phyloP scores from a whole-genome alignment of 495 filamentous ascomycete genomes.

The Annulohypoxylon nitens region DNA sequence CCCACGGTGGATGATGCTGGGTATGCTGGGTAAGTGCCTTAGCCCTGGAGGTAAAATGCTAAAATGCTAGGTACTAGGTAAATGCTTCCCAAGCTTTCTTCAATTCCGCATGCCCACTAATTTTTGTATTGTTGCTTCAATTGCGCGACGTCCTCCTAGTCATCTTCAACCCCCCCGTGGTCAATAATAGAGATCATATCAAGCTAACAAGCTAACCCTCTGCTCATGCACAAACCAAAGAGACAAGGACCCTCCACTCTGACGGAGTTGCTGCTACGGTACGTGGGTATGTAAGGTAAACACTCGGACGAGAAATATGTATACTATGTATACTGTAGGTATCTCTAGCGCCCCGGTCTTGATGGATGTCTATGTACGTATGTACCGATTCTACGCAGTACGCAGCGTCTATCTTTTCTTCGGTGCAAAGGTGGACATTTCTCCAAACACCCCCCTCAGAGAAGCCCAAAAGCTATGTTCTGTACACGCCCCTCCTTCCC shows the following conservation, averaged over 20 bases:
- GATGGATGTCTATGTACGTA: slow-evolving; percentile 22
- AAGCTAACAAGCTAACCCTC: slow-evolving; percentile 27
- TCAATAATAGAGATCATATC: slow-evolving; percentile 28
- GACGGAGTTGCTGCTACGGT: slow-evolving; percentile 3
- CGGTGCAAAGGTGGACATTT: slow-evolving; percentile 45
- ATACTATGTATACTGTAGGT: neutral
- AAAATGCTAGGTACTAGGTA: neutral
- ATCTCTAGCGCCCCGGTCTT: slow-evolving; percentile 20
- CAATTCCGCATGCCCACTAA: slow-evolving; percentile 27
- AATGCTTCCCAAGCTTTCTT: neutral
- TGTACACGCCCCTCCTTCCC: slow-evolving; percentile 32
- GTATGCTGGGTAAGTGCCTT: neutral
- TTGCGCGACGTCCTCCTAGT: slow-evolving; percentile 28
- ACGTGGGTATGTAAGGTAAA: slow-evolving; percentile 5
- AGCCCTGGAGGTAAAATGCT: too few species aligned
- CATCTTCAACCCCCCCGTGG: slow-evolving; percentile 14
- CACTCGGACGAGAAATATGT: slow-evolving; percentile 22
- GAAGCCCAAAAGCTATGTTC: slow-evolving; percentile 6
- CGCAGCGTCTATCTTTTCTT: slow-evolving; percentile 37
- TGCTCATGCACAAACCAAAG: slow-evolving; percentile 18
- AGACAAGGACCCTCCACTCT: slow-evolving; percentile 12
- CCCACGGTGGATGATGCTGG: neutral
- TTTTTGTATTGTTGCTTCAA: slow-evolving; percentile 42
- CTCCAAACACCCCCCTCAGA: slow-evolving; percentile 26
- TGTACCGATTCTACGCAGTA: neutral